Evolutionary conservation across 345 rosid genomes (phyloP).

Genomic region (Dipteronia sinensis): DNA sequence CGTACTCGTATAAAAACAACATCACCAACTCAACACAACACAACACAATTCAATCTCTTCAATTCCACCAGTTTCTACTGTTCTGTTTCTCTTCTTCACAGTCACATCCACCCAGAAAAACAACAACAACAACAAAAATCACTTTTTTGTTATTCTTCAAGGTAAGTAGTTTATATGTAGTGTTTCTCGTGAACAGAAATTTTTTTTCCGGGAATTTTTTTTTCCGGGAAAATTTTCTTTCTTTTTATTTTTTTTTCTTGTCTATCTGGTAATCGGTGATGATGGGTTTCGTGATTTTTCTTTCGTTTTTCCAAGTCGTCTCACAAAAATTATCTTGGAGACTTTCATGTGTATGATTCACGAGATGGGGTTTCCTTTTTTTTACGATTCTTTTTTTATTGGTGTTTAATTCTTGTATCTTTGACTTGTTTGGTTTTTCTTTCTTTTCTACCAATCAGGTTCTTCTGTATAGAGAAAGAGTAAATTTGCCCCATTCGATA

Average conservation of each 20-base stretch:
- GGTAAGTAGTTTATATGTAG: neutral
- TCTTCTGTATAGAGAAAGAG: conserved; percentile 17
- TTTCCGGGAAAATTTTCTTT: neutral
- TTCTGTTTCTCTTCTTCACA: neutral
- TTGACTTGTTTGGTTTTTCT: conserved; percentile 26
- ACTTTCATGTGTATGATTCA: conserved; percentile 5
- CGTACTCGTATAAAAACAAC: neutral
- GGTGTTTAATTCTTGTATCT: neutral
- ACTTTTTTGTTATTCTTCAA: neutral
- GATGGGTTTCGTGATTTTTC: neutral
- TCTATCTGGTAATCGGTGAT: neutral
- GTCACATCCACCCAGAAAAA: too few relatives aligned
- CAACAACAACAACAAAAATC: too few relatives aligned
- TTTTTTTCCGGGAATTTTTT: too few relatives aligned
- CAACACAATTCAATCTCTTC: neutral
- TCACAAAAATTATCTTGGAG: neutral
- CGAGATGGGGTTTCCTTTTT: conserved; percentile 12
- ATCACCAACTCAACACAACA: too few relatives aligned
- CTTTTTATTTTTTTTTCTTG: neutral
- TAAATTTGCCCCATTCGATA: conserved; percentile 24
- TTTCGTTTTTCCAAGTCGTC: neutral
- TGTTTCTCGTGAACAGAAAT: neutral
- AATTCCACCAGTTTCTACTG: neutral
- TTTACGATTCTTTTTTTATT: neutral
- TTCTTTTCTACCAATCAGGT: conserved; percentile 19